Evolutionary conservation across 1,284 basidiomycete genomes (phyloP), one percentile per base, ranked within the genome.

Genomic region (Moesziomyces antarcticus): DNA sequence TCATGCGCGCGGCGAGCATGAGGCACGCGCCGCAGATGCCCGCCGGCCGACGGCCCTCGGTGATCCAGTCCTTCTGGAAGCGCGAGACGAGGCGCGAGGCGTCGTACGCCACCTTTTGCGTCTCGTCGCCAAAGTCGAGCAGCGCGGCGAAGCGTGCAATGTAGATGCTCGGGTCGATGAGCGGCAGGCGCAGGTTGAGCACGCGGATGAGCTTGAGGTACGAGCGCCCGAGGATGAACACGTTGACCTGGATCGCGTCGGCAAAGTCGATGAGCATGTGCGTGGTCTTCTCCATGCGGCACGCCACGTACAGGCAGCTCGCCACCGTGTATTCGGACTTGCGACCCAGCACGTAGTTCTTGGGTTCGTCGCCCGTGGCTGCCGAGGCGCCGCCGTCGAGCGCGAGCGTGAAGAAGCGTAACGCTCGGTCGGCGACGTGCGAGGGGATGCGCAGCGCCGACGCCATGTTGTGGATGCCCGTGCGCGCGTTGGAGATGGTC

Each of bases 221-320:
- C 1, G 93, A 96, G 58, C 95, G 91, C 0, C 97, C 97, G 24
- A 99, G 91, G 80, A 95, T 93, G 80, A 97, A 99, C 9, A 99
- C 97, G 81, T 99, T 99, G 76, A 98, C 93, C 69, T 83, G 78
- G 50, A 83, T 81, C 21, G 80, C 77, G 51, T 83, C 82, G 40
- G 92, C 24, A 82, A 99, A 98, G 86, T 99, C 97, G 74, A 99
- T 99, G 40, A 99, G 90, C 97, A 99, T 99, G 83, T 96, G 93
- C 0, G 91, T 93, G 20, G 86, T 86, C 85, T 96, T 93, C 79
- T 92, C 93, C 85, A 94, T 91, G 59, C 97, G 86, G 82, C 94
- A 97, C 8, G 94, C 93, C 51, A 97, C 90, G 83, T 99, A 99
- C 51, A 98, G 88, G 84, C 97, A 99, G 49, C 94, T 92, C 0